Percentiles rank a stretch among this genome's conserved stretches.
Evolutionary conservation across 2,329 filamentous ascomycete species (phyloP).

Genomic region (Penicillium polonicum): DNA sequence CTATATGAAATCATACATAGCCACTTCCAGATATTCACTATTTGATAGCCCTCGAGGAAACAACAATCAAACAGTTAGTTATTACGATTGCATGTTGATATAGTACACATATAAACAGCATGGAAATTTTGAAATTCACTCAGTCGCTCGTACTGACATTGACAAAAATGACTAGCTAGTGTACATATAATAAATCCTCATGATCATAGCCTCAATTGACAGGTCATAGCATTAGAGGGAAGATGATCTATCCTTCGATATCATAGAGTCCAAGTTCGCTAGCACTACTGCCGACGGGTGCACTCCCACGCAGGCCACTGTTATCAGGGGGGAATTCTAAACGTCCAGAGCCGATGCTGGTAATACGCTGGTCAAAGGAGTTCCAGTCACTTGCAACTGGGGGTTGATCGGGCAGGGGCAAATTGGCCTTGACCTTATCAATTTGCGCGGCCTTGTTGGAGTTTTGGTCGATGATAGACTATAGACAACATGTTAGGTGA

Average conservation of each 20-base stretch:
- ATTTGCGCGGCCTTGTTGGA: constrained; percentile 63
- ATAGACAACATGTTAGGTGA: not conserved
- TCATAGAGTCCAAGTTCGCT: constrained; percentile 60
- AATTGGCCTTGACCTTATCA: constrained; percentile 66
- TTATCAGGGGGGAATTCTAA: constrained; percentile 50
- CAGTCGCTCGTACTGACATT: constrained; percentile 18
- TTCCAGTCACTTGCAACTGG: constrained; percentile 76
- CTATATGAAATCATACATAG: not conserved
- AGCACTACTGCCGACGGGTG: constrained; percentile 57
- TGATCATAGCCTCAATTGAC: constrained; percentile 39
- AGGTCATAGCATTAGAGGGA: constrained; percentile 60
- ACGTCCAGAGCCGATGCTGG: constrained; percentile 68
- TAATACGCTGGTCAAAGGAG: constrained; percentile 65
- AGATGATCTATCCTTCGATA: constrained; percentile 56
- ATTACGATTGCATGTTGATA: not conserved
- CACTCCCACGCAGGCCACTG: constrained; percentile 58
- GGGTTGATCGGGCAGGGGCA: constrained; percentile 76
- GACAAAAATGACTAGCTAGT: constrained; percentile 16
- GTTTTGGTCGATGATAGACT: constrained; percentile 44
- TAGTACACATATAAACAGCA: not conserved
- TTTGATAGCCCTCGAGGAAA: not conserved
- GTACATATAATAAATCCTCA: constrained; percentile 14
- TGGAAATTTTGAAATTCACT: constrained; percentile 6
- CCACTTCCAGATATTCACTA: not conserved
- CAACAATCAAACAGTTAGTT: not conserved